Percentiles rank a stretch among this genome's conserved stretches.
phyloP scores from a whole-genome alignment of 352 stramenopile species.

The Phytopythium vexans region DNA sequence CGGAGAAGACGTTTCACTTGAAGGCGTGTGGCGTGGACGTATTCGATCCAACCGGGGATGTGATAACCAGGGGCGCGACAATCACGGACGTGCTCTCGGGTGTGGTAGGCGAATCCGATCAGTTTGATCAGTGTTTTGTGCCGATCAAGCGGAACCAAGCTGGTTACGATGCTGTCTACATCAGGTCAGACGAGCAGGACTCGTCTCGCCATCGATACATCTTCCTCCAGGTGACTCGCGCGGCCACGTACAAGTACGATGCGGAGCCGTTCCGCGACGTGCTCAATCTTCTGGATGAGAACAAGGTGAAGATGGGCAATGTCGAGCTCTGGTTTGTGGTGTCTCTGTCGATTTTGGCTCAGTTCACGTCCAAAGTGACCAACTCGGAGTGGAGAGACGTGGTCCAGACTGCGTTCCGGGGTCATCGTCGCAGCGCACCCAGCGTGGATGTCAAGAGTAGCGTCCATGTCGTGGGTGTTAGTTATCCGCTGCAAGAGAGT shows the following conservation, averaged over 20 bases:
- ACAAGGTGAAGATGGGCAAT: not conserved
- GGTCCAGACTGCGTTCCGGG: not conserved
- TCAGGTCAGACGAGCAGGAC: not conserved
- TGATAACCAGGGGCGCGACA: not conserved
- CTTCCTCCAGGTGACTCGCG: constrained; percentile 1
- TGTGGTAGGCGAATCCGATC: no score
- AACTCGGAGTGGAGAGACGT: not conserved
- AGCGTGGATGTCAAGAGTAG: not conserved
- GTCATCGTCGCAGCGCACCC: not conserved
- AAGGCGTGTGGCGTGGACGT: not conserved
- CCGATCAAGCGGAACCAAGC: constrained; percentile 3
- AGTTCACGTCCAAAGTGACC: not conserved
- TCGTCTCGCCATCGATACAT: not conserved
- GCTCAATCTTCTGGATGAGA: not conserved
- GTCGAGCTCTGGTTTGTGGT: constrained; percentile 2
- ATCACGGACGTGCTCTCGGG: no score
- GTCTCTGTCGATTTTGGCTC: not conserved
- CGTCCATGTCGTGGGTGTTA: constrained; percentile 1
- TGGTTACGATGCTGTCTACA: not conserved
- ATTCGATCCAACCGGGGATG: not conserved
- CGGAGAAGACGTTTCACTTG: not conserved
- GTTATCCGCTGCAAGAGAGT: not conserved
- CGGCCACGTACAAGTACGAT: not conserved
- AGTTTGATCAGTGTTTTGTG: not conserved
- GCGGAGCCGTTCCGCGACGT: not conserved